These are phyloP conservation scores for Vitis hybrid DNA, from an alignment of 177 flowering plant genomes.

Conservation along the genomic window DNA sequence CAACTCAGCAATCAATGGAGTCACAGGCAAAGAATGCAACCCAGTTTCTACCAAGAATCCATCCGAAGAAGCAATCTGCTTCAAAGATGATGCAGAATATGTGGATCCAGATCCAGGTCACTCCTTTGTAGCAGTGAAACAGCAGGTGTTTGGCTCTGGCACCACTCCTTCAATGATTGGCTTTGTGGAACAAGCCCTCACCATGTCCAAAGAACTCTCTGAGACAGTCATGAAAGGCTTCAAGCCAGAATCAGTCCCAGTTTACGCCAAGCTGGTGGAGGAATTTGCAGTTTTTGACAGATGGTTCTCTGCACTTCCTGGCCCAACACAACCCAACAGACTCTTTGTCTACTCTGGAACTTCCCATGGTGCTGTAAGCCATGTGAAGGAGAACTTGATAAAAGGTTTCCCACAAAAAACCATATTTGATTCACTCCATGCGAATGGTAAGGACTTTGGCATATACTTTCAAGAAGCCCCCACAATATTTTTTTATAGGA, in stretches of 20 bases:
- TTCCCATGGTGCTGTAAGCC: conserved; percentile 71
- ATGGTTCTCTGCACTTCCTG: conserved; percentile 77
- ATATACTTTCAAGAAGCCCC: conserved; percentile 67
- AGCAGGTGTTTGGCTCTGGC: conserved; percentile 58
- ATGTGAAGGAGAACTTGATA: conserved; percentile 54
- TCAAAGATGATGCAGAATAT: conserved; percentile 56
- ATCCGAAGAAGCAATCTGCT: conserved; percentile 35
- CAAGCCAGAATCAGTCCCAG: conserved; percentile 55
- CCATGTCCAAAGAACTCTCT: conserved; percentile 46
- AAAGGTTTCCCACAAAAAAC: conserved; percentile 68
- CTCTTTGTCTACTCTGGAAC: conserved; percentile 77
- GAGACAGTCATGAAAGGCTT: conserved; percentile 74
- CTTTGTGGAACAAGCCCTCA: conserved; percentile 60
- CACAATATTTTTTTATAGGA: conserved; percentile 59
- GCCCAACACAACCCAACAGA: conserved; percentile 78
- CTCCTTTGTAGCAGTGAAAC: conserved; percentile 57
- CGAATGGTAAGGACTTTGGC: conserved; percentile 50
- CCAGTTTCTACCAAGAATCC: conserved; percentile 33
- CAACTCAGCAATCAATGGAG: conserved; percentile 61
- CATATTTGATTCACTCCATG: conserved; percentile 65
- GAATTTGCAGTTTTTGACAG: conserved; percentile 69
- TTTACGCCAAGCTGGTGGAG: conserved; percentile 39
- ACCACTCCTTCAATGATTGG: conserved; percentile 63
- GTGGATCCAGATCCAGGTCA: conserved; percentile 84
- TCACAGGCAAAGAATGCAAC: conserved; percentile 70